These are phyloP conservation scores for Fonsecaea monophora DNA, from an alignment of 2,329 filamentous ascomycete species.

Conservation along the genomic window DNA sequence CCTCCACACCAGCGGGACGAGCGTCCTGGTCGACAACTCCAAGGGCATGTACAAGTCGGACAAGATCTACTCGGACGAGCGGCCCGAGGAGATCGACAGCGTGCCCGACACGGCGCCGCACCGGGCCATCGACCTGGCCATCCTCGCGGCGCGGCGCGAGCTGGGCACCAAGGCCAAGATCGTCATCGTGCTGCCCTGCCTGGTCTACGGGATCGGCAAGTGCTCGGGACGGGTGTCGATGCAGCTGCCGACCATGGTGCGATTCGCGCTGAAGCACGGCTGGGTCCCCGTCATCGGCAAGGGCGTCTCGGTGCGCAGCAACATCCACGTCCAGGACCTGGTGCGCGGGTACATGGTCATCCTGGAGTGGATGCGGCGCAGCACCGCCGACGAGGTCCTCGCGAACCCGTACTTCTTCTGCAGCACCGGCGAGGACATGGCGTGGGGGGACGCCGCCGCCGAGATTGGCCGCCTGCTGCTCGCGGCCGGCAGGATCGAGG, in stretches of 20 bases:
- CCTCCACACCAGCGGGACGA: constrained; percentile 51
- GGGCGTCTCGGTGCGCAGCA: constrained; percentile 51
- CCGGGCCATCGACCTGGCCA: constrained; percentile 54
- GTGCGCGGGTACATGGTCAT: constrained; percentile 55
- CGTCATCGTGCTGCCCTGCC: constrained; percentile 56
- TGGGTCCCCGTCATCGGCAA: constrained; percentile 54
- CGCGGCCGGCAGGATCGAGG: constrained; percentile 48
- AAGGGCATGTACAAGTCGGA: constrained; percentile 46
- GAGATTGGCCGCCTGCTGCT: constrained; percentile 50
- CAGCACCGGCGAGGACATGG: constrained; percentile 51
- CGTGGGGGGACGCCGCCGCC: constrained; percentile 51
- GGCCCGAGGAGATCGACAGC: constrained; percentile 49
- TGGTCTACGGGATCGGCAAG: constrained; percentile 55
- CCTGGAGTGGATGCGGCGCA: constrained; percentile 53
- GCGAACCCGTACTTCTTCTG: constrained; percentile 59
- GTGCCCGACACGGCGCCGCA: constrained; percentile 54
- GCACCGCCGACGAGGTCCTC: constrained; percentile 42
- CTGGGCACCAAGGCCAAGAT: constrained; percentile 52
- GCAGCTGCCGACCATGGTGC: constrained; percentile 55
- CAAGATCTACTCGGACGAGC: constrained; percentile 53
- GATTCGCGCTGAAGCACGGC: constrained; percentile 58
- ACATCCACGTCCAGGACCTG: constrained; percentile 58
- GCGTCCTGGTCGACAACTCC: constrained; percentile 50
- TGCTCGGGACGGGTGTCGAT: constrained; percentile 53
- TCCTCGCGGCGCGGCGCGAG: constrained; percentile 47